These are phyloP conservation scores for Benincasa hispida DNA, from an alignment of 306 rosid species.

Conservation along the genomic window DNA sequence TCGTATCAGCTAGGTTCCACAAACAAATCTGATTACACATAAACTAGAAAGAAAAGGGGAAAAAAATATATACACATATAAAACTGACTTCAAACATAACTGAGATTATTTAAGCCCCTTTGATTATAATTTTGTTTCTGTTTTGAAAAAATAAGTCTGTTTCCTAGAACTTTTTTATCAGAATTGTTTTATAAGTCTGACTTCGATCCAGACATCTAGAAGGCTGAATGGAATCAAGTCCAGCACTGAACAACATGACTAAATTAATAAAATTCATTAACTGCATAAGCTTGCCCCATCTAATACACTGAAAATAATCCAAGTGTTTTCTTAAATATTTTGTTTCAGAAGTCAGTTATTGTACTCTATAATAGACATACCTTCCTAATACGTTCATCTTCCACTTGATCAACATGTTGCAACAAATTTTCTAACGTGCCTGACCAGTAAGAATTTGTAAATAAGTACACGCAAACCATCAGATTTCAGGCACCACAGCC, in stretches of 20 bases:
- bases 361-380: slow-evolving; percentile 19
- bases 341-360: background rate
- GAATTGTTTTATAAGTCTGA: background rate
- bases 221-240: background rate
- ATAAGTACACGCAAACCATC: background rate
- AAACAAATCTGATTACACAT: background rate
- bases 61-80: no score
- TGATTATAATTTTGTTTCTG: background rate
- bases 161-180: background rate
- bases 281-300: background rate
- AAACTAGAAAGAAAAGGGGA: background rate
- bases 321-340: background rate
- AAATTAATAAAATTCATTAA: background rate
- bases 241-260: background rate
- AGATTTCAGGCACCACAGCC: background rate
- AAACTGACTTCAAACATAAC: background rate
- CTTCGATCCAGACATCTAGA: background rate
- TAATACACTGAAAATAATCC: background rate
- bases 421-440: slow-evolving; percentile 77
- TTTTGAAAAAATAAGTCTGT: background rate
- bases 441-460: slow-evolving; percentile 17
- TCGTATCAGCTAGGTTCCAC: background rate
- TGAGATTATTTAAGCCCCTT: background rate
- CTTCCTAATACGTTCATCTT: slow-evolving; percentile 73
- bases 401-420: slow-evolving; percentile 62